Base-by-base conservation (phyloP, 2,329 filamentous ascomycete genomes). In the Aureobasidium sp. region DNA sequence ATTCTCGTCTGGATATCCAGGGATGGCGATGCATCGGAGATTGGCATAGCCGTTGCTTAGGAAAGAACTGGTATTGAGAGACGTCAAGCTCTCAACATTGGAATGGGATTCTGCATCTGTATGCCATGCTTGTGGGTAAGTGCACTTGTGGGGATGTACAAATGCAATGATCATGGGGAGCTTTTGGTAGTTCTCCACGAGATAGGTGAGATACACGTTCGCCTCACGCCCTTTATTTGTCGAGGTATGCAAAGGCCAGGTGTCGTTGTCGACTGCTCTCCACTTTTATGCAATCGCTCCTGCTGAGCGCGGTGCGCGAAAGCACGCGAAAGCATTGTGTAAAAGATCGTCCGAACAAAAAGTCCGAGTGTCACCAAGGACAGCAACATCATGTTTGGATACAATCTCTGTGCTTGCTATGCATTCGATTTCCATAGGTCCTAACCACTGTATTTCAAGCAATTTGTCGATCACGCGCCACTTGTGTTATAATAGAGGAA, bases 1-100 rank as follows among this genome's bases (percentile, higher is more conserved):
- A 51, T 83, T 79, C 56, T 82, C 80, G 0, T 67, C 68, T 0
- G 81, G 81, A 66, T 81, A 83, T 0, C 81, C 81, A 1, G 82
- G 71, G 1, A 73, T 71, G 79, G 79, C 81, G 36, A 74, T 76
- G 65, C 81, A 84, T 41, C 81, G 79, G 15, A 83, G 74, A 61
- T 82, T 83, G 44, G 80, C 78, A 63, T 83, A 84, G 61, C 81
- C 81, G 66, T 79, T 72, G 62, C 76, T 67, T 53, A 77, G 73
- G 32, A 84, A 74, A 67, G 81, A 78, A 0, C 77, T 73, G 3
- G 81, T 62, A 61, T 80, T 78, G 64, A 83, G 77, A 29, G 29
- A 27, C 24, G 43, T 27, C 17, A 62, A 41, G n/a, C 34, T 41
- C 2, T 55, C 24, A 7, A 62, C 39, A n/a, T 68, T 65, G 37